phyloP scores from a whole-genome alignment of 2,329 filamentous ascomycete genomes.

The Diaporthe amygdali region DNA sequence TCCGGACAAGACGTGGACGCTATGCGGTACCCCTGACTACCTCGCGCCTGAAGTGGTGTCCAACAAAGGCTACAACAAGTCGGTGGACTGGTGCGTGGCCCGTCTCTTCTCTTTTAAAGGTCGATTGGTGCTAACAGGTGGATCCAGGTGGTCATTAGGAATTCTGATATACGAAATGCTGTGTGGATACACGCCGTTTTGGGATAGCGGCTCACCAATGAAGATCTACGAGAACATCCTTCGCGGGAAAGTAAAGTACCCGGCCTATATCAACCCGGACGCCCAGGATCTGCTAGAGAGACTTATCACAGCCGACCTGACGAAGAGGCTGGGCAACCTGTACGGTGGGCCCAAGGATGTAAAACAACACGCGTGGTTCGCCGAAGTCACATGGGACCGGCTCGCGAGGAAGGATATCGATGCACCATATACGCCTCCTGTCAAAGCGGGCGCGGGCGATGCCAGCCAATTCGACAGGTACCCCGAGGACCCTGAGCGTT shows the following conservation, averaged over 20 bases:
- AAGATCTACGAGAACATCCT: constrained; percentile 99
- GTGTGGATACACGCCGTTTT: constrained; percentile 98
- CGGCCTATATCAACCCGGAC: constrained; percentile 91
- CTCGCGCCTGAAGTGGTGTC: constrained; percentile 98
- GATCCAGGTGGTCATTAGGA: constrained; percentile 89
- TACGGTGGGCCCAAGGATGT: constrained; percentile 91
- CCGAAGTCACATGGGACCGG: constrained; percentile 97
- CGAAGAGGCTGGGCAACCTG: constrained; percentile 92
- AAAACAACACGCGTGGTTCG: constrained; percentile 95
- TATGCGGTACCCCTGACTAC: constrained; percentile 97
- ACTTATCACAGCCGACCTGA: constrained; percentile 92
- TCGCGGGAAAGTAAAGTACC: constrained; percentile 94
- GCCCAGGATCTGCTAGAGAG: constrained; percentile 91
- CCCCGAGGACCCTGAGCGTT: constrained; percentile 93
- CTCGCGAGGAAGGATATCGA: constrained; percentile 96
- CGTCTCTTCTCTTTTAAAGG: background rate
- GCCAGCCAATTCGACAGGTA: constrained; percentile 98
- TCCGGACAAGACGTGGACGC: constrained; percentile 98
- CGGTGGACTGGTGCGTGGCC: constrained; percentile 89
- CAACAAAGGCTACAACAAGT: constrained; percentile 99
- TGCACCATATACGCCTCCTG: constrained; percentile 94
- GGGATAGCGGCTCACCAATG: constrained; percentile 96
- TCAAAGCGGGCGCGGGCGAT: constrained; percentile 91
- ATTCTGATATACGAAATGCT: constrained; percentile 99
- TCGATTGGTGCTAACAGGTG: constrained; percentile 16